Evolutionary conservation across 2,329 filamentous ascomycete genomes (phyloP).

Genomic region (Ceratocystis ficicola): DNA sequence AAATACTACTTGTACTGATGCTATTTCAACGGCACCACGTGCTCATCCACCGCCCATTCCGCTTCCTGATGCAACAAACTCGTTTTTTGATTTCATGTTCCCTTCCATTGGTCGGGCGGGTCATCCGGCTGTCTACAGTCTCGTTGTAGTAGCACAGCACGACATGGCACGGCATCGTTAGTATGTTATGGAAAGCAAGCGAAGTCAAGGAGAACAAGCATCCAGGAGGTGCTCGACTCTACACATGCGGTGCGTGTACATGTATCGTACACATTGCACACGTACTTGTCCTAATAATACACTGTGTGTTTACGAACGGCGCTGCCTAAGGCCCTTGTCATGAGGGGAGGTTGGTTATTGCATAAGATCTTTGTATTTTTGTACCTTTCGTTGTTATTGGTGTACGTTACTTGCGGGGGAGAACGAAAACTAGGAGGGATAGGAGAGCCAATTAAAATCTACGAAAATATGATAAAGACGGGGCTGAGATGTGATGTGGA

Average conservation of each 20-base stretch:
- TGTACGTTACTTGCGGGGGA: background rate
- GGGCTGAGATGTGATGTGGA: background rate
- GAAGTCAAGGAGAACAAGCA: background rate
- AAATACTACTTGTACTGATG: background rate
- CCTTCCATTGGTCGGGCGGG: background rate
- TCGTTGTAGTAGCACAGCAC: too few species aligned
- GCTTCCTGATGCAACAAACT: background rate
- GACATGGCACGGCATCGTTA: too few species aligned
- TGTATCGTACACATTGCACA: background rate
- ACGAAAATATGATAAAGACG: background rate
- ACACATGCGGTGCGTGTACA: too few species aligned
- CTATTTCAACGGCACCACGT: background rate
- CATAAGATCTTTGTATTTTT: background rate
- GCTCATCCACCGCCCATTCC: background rate
- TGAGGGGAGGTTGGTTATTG: constrained; percentile 1
- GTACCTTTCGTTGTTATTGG: background rate
- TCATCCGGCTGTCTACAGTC: background rate
- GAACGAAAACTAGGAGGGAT: background rate
- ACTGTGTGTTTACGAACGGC: background rate
- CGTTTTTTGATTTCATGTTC: background rate
- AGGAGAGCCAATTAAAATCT: background rate
- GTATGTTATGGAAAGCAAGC: background rate
- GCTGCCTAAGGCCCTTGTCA: background rate
- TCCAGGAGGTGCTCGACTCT: too few species aligned
- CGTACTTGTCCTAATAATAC: background rate